These are phyloP conservation scores for Diaporthe ilicicola DNA, from an alignment of 2,329 filamentous ascomycete genomes.

Conservation along the genomic window DNA sequence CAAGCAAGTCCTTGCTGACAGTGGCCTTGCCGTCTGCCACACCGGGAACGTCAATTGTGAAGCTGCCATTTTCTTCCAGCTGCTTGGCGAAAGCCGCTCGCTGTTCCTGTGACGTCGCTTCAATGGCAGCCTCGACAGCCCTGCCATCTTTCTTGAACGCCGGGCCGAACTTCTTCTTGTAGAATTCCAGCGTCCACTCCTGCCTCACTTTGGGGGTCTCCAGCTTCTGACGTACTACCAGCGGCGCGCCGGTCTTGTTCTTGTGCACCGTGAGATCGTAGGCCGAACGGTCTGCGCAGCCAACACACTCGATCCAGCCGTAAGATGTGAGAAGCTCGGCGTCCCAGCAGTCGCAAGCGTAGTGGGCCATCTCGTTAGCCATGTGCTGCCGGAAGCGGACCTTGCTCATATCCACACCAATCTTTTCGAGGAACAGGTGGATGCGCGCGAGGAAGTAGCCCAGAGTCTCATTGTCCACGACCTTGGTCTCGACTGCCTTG, in stretches of 20 bases:
- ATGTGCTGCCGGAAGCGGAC: slow-evolving; percentile 98
- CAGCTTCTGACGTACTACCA: slow-evolving; percentile 84
- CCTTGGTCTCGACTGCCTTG: slow-evolving; percentile 80
- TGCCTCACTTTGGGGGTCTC: slow-evolving; percentile 81
- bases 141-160: slow-evolving; percentile 95
- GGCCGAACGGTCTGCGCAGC: slow-evolving; percentile 93
- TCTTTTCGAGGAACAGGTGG: slow-evolving; percentile 85
- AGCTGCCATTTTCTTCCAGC: slow-evolving; percentile 77
- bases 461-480: slow-evolving; percentile 96
- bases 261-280: slow-evolving; percentile 94
- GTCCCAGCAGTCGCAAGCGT: slow-evolving; percentile 98
- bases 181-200: slow-evolving; percentile 86
- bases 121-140: slow-evolving; percentile 80
- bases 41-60: slow-evolving; percentile 77
- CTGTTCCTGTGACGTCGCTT: slow-evolving; percentile 76
- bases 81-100: slow-evolving; percentile 81
- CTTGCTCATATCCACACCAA: slow-evolving; percentile 88
- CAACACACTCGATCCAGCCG: slow-evolving; percentile 98
- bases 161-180: slow-evolving; percentile 96
- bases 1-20: slow-evolving; percentile 80
- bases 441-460: slow-evolving; percentile 98
- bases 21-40: slow-evolving; percentile 77
- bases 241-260: slow-evolving; percentile 87
- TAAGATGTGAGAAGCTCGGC: slow-evolving; percentile 90
- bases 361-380: slow-evolving; percentile 82